Evolutionary conservation across 2,329 filamentous ascomycete genomes (phyloP).

Genomic region (Didymella exigua): DNA sequence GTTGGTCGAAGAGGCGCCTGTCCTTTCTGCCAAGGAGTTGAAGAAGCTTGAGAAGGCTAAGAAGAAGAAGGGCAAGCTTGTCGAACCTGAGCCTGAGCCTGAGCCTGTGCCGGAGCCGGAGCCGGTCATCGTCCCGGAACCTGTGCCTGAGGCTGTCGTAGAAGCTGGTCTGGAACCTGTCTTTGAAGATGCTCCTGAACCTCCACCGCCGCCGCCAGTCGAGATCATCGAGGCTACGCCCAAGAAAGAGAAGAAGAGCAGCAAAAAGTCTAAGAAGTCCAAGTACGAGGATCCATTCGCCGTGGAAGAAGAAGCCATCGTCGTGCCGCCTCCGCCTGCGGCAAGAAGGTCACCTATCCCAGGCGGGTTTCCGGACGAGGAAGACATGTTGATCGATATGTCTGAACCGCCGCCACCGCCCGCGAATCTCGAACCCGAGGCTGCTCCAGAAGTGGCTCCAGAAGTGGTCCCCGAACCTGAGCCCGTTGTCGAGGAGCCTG

Average conservation of each 20-base stretch:
- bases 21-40: constrained; percentile 21
- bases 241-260: constrained; percentile 18
- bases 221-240: constrained; percentile 16
- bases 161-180: constrained; percentile 39
- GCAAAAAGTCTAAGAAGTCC: constrained; percentile 10
- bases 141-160: constrained; percentile 33
- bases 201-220: constrained; percentile 23
- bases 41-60: constrained; percentile 34
- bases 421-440: constrained; percentile 46
- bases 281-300: constrained; percentile 15
- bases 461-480: constrained; percentile 22
- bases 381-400: constrained; percentile 45
- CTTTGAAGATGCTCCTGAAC: constrained; percentile 23
- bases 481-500: constrained; percentile 8
- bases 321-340: constrained; percentile 11
- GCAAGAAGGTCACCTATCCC: constrained; percentile 49
- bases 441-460: constrained; percentile 22
- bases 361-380: constrained; percentile 55
- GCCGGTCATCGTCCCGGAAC: constrained; percentile 36
- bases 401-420: constrained; percentile 50
- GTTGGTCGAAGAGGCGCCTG: constrained; percentile 32
- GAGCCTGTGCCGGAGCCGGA: constrained; percentile 17
- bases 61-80: constrained; percentile 28
- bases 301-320: constrained; percentile 22
- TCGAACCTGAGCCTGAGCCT: constrained; percentile 41